These are phyloP conservation scores for Xylariaceae sp. DNA, from an alignment of 2,329 filamentous ascomycete genomes.

Conservation along the genomic window DNA sequence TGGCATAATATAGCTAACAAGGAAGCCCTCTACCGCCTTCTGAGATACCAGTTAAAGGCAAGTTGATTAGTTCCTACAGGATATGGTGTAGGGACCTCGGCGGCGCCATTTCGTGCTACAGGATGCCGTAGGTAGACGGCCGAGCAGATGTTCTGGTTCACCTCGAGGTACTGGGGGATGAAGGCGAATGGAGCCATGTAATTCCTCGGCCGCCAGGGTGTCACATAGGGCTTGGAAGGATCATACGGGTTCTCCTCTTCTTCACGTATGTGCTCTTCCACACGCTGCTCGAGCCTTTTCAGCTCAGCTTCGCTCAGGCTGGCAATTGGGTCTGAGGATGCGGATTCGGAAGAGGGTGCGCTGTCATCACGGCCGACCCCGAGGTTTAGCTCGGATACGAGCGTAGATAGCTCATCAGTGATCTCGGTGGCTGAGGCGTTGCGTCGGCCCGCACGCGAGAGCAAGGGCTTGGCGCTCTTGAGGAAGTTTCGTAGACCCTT, in stretches of 20 bases:
- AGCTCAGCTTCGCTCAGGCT: conserved; percentile 61
- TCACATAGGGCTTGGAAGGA: conserved; percentile 80
- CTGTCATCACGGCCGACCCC: conserved; percentile 27
- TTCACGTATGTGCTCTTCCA: conserved; percentile 65
- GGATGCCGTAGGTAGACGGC: conserved; percentile 95
- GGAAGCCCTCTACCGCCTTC: conserved; percentile 66
- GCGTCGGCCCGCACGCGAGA: conserved; percentile 57
- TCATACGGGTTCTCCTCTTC: conserved; percentile 81
- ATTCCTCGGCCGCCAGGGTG: conserved; percentile 85
- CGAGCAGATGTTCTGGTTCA: conserved; percentile 95
- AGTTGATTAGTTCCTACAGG: conserved; percentile 72
- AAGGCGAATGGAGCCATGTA: conserved; percentile 95
- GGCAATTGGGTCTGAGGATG: conserved; percentile 38
- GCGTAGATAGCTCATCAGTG: conserved; percentile 60
- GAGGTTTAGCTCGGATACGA: conserved; percentile 56
- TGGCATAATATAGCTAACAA: conserved; percentile 4
- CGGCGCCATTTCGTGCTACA: conserved; percentile 79
- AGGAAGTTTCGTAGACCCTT: conserved; percentile 77
- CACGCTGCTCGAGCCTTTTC: conserved; percentile 59
- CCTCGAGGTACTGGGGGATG: conserved; percentile 93
- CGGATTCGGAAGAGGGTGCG: conserved; percentile 35
- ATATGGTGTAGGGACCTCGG: conserved; percentile 88
- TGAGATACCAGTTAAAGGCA: conserved; percentile 93
- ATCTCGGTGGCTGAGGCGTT: conserved; percentile 49
- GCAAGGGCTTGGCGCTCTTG: conserved; percentile 66